phyloP scores from a whole-genome alignment of 495 filamentous ascomycete genomes.

The Trichoderma reesei region DNA sequence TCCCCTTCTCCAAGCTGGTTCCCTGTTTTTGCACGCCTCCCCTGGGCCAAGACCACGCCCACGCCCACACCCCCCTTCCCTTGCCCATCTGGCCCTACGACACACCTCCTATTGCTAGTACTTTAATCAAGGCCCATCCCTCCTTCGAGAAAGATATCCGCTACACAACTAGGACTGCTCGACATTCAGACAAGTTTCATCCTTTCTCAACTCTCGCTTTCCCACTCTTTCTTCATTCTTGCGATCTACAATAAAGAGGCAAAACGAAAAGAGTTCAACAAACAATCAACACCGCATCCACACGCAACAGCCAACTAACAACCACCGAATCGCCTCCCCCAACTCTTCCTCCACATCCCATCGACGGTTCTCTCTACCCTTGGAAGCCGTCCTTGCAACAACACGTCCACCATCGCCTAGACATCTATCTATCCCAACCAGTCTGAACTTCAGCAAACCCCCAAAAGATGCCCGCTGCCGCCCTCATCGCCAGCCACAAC shows the following conservation, averaged over 20 bases:
- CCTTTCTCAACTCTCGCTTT: background rate
- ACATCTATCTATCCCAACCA: background rate
- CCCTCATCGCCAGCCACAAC: conserved; percentile 16
- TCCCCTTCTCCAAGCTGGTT: no score
- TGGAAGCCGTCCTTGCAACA: background rate
- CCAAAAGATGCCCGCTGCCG: background rate
- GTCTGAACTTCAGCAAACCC: background rate
- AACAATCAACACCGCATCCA: background rate
- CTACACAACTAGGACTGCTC: background rate
- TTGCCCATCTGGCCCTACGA: background rate
- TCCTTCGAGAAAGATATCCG: background rate
- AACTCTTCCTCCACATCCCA: no score
- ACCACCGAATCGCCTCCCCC: background rate
- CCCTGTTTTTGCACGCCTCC: no score
- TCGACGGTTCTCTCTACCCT: no score
- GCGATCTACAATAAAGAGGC: background rate
- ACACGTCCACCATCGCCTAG: background rate
- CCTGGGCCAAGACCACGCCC: no score
- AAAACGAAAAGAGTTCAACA: background rate
- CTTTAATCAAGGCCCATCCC: background rate
- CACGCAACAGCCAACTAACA: background rate
- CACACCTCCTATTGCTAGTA: background rate
- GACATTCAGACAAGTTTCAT: conserved; percentile 3
- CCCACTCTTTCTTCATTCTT: background rate
- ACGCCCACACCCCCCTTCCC: background rate